Evolutionary conservation across 768 basidiomycete species (phyloP), one percentile per base, ranked within the genome.

Genomic region (Hygrophorus russula): DNA sequence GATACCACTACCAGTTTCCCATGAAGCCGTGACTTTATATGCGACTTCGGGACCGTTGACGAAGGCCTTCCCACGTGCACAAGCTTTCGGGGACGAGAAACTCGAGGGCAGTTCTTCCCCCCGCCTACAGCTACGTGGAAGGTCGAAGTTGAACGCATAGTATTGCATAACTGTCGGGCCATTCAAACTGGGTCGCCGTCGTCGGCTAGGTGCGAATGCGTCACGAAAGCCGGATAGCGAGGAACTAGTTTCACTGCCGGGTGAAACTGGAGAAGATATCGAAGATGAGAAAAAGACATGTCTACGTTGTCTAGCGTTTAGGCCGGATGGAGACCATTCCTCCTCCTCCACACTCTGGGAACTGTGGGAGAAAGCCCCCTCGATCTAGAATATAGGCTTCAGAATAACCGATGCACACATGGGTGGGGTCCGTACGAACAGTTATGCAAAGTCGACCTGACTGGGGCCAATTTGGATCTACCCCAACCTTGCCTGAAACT

Each of bases 51-150:
- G 27, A 1, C 17, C 17, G 28, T 37, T 32, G 15, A 39, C 19
- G 46, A 63, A 60, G 12, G 59, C 56, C 27, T 57, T 51, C 10
- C 54, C 46, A 6, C 49, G 51, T 8, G 53, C 49, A 19, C 46
- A 48, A 7, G 58, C 51, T 12, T 65, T 57, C 7, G 57, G 60
- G 6, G 65, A 57, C 5, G 64, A 65, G 52, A 80, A 80, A 0
- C 76, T 75, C 0, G 76, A 63, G 0, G 83, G 83, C 36, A 85
- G 59, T 49, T 79, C 78, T 51, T 80, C 78, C 0, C 74, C 73
- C 0, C 59, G 53, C 36, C 68, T 59, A 24, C 56, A 59, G 43
- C 71, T 66, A 20, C 63, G 67, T 27, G 79, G 78, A 28, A 81
- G 63, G 6, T 73, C 65, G 51, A 83, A 79, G 6, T 62, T 58